Evolutionary conservation across 2,329 filamentous ascomycete genomes (phyloP).

Genomic region (Colletotrichum sublineola): DNA sequence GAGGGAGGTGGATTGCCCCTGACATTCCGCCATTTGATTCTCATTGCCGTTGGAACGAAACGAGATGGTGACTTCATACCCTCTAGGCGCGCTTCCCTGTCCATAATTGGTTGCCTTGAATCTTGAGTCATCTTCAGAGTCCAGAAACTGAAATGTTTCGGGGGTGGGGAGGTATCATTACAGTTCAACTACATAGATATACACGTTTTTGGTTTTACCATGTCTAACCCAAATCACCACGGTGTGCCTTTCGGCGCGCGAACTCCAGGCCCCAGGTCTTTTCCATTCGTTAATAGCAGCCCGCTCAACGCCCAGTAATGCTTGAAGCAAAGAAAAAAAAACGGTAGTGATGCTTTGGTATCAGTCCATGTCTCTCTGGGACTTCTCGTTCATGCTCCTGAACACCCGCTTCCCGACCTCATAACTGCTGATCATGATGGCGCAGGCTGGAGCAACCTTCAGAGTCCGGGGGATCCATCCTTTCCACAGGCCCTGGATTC

Average conservation of each 20-base stretch:
- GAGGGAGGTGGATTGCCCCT: constrained; percentile 8
- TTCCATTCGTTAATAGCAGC: constrained; percentile 23
- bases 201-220: constrained; percentile 33
- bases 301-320: constrained; percentile 41
- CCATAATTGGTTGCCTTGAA: constrained; percentile 12
- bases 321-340: constrained; percentile 20
- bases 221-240: constrained; percentile 28
- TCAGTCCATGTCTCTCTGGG: constrained; percentile 42
- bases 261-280: constrained; percentile 31
- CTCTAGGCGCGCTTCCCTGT: neutral
- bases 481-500: constrained; percentile 83
- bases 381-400: constrained; percentile 75
- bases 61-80: constrained; percentile 29
- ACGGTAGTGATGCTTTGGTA: constrained; percentile 15
- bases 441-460: constrained; percentile 95
- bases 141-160: neutral
- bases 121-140: neutral
- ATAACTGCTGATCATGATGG: constrained; percentile 99
- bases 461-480: constrained; percentile 93
- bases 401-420: constrained; percentile 95
- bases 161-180: constrained; percentile 35
- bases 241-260: constrained; percentile 24
- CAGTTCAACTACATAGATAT: constrained; percentile 25
- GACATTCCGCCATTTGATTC: neutral
- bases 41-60: constrained; percentile 1